Percentiles rank a stretch among this genome's conserved stretches.
These are phyloP conservation scores for Botrytis squamosa DNA, from an alignment of 2,329 filamentous ascomycete genomes.

Conservation along the genomic window DNA sequence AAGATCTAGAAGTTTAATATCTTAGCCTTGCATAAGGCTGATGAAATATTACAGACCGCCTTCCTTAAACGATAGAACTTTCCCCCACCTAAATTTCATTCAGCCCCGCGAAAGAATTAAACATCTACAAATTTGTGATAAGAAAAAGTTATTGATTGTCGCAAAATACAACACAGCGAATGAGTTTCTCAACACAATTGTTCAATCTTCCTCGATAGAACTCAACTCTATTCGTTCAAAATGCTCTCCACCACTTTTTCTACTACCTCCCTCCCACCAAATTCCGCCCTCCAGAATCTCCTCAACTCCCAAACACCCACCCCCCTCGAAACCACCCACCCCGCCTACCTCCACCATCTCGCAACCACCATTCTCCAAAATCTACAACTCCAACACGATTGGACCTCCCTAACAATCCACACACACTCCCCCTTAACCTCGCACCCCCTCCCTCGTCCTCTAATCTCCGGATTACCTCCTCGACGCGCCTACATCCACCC, in stretches of 20 bases:
- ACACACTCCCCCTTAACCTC: slow-evolving; percentile 45
- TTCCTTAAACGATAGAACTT: not conserved
- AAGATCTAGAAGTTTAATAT: not conserved
- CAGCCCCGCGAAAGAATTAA: slow-evolving; percentile 9
- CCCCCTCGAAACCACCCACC: slow-evolving; percentile 31
- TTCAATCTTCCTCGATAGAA: not conserved
- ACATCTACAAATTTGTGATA: not conserved
- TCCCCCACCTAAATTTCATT: slow-evolving; percentile 1
- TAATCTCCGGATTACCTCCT: slow-evolving; percentile 73
- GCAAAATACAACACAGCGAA: not conserved
- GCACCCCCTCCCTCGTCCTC: slow-evolving; percentile 52
- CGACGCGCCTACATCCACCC: slow-evolving; percentile 74
- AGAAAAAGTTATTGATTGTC: not conserved
- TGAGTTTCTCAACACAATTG: not conserved
- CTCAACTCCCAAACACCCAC: slow-evolving; percentile 27
- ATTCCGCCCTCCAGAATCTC: slow-evolving; percentile 34
- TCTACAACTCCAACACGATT: slow-evolving; percentile 72
- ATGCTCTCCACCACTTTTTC: slow-evolving; percentile 27
- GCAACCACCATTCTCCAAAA: slow-evolving; percentile 65
- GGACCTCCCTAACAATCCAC: slow-evolving; percentile 61
- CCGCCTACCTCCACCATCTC: slow-evolving; percentile 47
- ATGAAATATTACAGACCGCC: not conserved
- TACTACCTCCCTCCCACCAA: slow-evolving; percentile 24
- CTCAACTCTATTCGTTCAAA: not conserved
- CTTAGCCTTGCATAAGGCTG: slow-evolving; percentile 17